Evolutionary conservation across 352 stramenopile species (phyloP), one percentile per base, ranked within the genome.

Genomic region (Peronospora belbahrii): DNA sequence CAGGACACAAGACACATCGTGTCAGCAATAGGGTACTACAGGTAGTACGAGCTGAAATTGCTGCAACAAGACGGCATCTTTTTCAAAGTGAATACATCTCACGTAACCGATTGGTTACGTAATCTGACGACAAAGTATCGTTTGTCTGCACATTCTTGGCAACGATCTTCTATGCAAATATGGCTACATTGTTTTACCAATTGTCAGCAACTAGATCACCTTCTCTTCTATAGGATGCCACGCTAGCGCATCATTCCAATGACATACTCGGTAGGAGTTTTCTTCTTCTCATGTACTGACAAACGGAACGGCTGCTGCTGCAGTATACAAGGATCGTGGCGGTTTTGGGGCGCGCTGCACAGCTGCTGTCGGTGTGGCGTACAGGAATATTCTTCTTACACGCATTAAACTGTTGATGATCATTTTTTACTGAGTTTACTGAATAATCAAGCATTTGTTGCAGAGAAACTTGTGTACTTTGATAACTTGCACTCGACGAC

Each of bases 401-500:
- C 23, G 72, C 53, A 20, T 47, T 15, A 4, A 6, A 13, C 24
- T 15, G 10, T n/a, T 15, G 14, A 6, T 15, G 24, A 4, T 49
- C 22, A 14, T n/a, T n/a, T n/a, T n/a, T n/a, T 22, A 40, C 27
- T 13, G 27, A 32, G 8, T 14, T 7, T 9, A 10, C 27, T 32
- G 27, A 32, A 32, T 5, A 10, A 4, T 14, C 1, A 15, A 32
- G 24, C 28, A n/a, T 20, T 24, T 46, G 14, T 45, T 17, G 17
- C 50, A 85, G 70, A 85, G 70, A 62, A 24, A 80, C 49, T 79
- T 6, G 42, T 27, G 25, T 76, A 64, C 39, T 83, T 74, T 35
- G 61, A 82, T 42, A 80, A 72, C 25, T 84, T 83, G 46, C 51
- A 15, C 74, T 66, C 39, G 76, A 88, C 52, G 41, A 37, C 15